These are phyloP conservation scores for Mortierella sp. DNA, from an alignment of 371 early-diverging fungal genomes.

Conservation along the genomic window DNA sequence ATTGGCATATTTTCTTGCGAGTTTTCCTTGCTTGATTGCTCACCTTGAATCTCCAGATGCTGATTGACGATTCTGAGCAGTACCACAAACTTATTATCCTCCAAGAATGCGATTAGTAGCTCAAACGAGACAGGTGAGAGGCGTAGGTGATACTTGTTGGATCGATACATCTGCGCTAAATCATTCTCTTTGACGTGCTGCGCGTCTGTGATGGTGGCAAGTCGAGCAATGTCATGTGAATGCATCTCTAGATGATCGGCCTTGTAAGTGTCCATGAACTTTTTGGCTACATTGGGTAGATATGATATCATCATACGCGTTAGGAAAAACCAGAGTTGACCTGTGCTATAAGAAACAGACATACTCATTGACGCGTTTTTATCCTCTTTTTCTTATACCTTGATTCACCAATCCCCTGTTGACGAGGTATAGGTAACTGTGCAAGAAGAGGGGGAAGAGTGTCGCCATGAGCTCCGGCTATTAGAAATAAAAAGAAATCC, in stretches of 20 bases:
- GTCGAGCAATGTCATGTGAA: conserved; percentile 71
- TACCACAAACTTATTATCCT: conserved; percentile 90
- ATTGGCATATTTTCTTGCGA: background rate
- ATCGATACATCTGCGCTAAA: conserved; percentile 71
- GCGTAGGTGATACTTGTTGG: conserved; percentile 89
- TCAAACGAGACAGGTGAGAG: conserved; percentile 95
- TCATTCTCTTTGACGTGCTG: conserved; percentile 77
- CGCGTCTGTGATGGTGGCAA: conserved; percentile 74
- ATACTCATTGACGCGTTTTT: background rate
- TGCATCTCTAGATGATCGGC: conserved; percentile 84
- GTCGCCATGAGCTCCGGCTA: conserved; percentile 89
- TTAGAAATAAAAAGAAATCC: background rate
- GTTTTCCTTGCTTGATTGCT: background rate
- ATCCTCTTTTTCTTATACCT: too few species aligned
- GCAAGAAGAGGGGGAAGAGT: conserved; percentile 95
- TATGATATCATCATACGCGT: background rate
- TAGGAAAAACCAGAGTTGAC: background rate
- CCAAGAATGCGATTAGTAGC: conserved; percentile 92
- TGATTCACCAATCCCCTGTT: conserved; percentile 67
- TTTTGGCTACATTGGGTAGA: conserved; percentile 62
- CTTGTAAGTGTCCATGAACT: conserved; percentile 84
- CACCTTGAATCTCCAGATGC: conserved; percentile 89
- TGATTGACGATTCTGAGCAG: conserved; percentile 96
- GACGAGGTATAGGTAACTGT: conserved; percentile 94
- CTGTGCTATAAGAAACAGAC: too few species aligned